phyloP scores from a whole-genome alignment of 108 stramenopile genomes.

The Skeletonema potamos region DNA sequence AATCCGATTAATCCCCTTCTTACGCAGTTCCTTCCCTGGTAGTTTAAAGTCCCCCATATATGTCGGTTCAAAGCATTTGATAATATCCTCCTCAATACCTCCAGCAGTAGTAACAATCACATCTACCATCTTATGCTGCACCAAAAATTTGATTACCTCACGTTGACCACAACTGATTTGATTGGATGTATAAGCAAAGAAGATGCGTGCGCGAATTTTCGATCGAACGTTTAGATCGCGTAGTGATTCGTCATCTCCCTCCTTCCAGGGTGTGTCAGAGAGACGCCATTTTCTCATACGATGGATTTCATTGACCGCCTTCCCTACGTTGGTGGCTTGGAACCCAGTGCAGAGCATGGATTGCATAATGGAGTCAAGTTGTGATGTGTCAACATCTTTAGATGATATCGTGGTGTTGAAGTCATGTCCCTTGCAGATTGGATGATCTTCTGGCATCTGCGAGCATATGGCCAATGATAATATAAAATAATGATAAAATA shows the following conservation, averaged over 20 bases:
- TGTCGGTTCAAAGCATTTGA: constrained; percentile 98
- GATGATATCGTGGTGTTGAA: constrained; percentile 57
- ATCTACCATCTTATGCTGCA: constrained; percentile 96
- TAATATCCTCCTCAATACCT: constrained; percentile 98
- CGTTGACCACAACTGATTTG: constrained; percentile 97
- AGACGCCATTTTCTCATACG: constrained; percentile 96
- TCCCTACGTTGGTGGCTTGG: constrained; percentile 95
- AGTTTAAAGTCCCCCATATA: constrained; percentile 96
- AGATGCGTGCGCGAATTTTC: constrained; percentile 89
- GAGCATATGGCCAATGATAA: not conserved
- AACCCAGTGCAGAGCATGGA: constrained; percentile 88
- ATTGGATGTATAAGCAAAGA: constrained; percentile 97
- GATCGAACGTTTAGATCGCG: constrained; percentile 53
- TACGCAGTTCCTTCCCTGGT: constrained; percentile 82
- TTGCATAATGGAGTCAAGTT: constrained; percentile 76
- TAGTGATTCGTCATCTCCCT: constrained; percentile 84
- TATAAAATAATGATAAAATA: not conserved
- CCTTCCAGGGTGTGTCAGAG: constrained; percentile 71
- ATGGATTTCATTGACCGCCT: constrained; percentile 92
- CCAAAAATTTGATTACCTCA: constrained; percentile 94
- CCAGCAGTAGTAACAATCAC: constrained; percentile 97
- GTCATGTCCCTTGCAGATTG: constrained; percentile 82
- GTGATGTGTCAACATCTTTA: not conserved
- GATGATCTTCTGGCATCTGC: constrained; percentile 49
- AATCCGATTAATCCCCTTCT: constrained; percentile 96